Evolutionary conservation across 352 stramenopile genomes (phyloP).

Genomic region (Thraustochytrium striatum): DNA sequence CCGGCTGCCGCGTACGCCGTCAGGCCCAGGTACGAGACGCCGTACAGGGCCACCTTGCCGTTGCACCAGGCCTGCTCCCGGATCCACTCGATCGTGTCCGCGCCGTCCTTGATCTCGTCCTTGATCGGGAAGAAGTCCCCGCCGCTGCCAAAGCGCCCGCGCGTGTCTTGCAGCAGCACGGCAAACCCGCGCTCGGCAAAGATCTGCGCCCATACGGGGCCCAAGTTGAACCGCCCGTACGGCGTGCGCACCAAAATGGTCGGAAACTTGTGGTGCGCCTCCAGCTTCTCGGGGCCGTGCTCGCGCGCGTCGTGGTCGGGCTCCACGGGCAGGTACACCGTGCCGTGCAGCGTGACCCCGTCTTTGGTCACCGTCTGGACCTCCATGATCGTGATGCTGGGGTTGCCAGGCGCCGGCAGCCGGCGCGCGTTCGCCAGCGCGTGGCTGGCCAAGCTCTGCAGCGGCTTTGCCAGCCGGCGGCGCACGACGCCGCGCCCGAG

Average conservation of each 20-base stretch:
- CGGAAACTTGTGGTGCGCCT: background rate
- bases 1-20: slow-evolving; percentile 31
- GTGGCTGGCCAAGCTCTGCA: background rate
- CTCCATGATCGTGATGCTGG: slow-evolving; percentile 11
- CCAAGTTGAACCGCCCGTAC: slow-evolving; percentile 31
- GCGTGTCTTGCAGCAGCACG: slow-evolving; percentile 39
- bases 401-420: background rate
- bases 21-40: slow-evolving; percentile 44
- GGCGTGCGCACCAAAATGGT: slow-evolving; percentile 37
- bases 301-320: background rate
- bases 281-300: background rate
- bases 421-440: background rate
- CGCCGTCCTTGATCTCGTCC: slow-evolving; percentile 40
- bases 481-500: background rate
- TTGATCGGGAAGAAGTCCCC: slow-evolving; percentile 45
- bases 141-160: slow-evolving; percentile 40
- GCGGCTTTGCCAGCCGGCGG: background rate
- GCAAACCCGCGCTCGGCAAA: slow-evolving; percentile 41
- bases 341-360: slow-evolving; percentile 12
- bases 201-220: slow-evolving; percentile 26
- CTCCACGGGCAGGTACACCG: slow-evolving; percentile 1
- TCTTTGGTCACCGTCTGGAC: slow-evolving; percentile 15
- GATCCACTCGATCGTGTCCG: slow-evolving; percentile 24
- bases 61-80: slow-evolving; percentile 41
- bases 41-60: slow-evolving; percentile 42